Base-by-base conservation (phyloP, 768 basidiomycete genomes). In the Lactifluus subvellereus region DNA sequence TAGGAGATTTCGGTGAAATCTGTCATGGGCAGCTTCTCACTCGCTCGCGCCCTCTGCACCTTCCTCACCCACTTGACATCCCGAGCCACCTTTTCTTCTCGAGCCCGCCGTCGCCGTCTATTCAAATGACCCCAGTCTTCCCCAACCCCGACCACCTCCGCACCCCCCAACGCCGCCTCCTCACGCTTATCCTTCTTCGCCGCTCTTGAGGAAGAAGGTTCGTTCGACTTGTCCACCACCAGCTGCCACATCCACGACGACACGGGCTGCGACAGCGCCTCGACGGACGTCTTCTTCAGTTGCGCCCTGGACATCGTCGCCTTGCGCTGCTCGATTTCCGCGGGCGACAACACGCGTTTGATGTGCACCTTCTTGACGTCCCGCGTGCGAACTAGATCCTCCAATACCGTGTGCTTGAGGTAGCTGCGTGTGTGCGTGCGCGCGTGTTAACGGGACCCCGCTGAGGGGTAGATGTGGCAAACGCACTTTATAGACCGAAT, bases 81-180 rank as follows among this genome's bases (percentile, higher is more conserved):
- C 54, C 71, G 71, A 61, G 72, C 68, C 3, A 86, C 76, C 70
- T 81, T 82, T 59, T 64, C 73, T 52, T 73, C 70, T 60, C 86
- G 71, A 27, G 79, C 77, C 16, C 77, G 72, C 62, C 77, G 78
- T 66, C 85, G 73, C 59, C 84, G 75, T 67, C 75, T 80, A 72
- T 79, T 88, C 60, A 88, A 72, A 70, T 87, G 84, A 7, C 77
- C 75, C 70, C 77, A 78, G 66, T 88, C 84, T 53, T 76, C 76
- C 5, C 77, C 79, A 6, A 77, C 74, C 6, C 80, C 83, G 11
- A 83, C 77, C 53, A 82, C 77, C 53, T 79, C 78, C 38, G 57
- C 58, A 9, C 78, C 77, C 50, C 78, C 77, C 50, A 77, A 71
- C 9, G 64, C 6, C 3, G 57, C 53, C 11, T 42, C 35, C 60